These are phyloP conservation scores for Stylonectria norvegica DNA, from an alignment of 2,329 filamentous ascomycete species.

Conservation along the genomic window DNA sequence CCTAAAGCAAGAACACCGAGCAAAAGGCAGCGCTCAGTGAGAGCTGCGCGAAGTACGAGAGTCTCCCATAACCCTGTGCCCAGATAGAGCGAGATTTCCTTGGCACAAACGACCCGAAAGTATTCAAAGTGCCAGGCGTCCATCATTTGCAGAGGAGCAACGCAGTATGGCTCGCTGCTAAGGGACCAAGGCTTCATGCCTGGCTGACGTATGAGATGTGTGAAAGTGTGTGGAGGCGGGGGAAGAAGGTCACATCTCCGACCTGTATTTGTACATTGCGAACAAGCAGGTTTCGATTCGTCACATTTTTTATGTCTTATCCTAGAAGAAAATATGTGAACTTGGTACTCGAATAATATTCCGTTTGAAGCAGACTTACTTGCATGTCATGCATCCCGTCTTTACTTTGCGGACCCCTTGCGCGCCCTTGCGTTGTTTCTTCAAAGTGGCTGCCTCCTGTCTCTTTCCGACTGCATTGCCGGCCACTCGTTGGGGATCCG, in stretches of 20 bases:
- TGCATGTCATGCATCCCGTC: no score
- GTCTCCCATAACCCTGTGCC: neutral
- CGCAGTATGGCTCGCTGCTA: neutral
- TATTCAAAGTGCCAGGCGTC: constrained; percentile 1
- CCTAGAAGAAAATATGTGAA: no score
- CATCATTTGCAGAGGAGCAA: neutral
- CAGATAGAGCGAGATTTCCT: neutral
- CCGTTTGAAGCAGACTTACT: no score
- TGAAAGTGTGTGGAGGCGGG: neutral
- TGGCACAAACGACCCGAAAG: neutral
- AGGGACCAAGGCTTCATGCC: neutral
- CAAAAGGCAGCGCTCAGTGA: constrained; percentile 1
- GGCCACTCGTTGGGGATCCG: no score
- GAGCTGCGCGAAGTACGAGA: neutral
- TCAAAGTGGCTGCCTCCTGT: no score
- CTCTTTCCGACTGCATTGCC: no score
- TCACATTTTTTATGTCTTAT: no score
- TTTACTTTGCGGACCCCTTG: no score
- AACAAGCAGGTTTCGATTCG: constrained; percentile 1
- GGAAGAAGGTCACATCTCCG: constrained; percentile 1
- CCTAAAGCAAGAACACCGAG: neutral
- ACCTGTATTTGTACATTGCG: neutral
- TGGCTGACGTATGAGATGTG: neutral
- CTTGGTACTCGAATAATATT: no score
- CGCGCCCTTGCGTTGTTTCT: no score